Evolutionary conservation across 1,139 yeast genomes (phyloP).

Genomic region (Kurtzmaniella quercitrusa): DNA sequence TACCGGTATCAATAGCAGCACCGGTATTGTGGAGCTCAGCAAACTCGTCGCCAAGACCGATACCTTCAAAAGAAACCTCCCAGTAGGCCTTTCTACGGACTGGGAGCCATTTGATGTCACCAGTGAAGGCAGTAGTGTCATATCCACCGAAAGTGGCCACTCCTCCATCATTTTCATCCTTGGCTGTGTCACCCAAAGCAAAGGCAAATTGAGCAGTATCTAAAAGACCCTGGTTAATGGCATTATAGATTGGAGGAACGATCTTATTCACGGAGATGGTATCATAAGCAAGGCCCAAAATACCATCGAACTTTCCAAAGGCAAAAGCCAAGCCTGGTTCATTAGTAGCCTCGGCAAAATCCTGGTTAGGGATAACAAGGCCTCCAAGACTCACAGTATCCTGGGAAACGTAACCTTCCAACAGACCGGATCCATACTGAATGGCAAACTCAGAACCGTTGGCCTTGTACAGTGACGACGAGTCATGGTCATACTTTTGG

Average conservation of each 20-base stretch:
- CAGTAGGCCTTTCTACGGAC: conserved; percentile 99
- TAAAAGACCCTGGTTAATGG: conserved; percentile 72
- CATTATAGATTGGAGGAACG: conserved; percentile 92
- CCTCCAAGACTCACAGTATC: conserved; percentile 81
- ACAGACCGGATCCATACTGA: conserved; percentile 87
- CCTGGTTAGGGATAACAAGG: conserved; percentile 78
- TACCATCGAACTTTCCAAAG: conserved; percentile 97
- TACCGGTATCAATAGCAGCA: conserved; percentile 98
- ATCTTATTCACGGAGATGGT: conserved; percentile 82
- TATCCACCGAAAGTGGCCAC: conserved; percentile 93
- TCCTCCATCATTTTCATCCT: conserved; percentile 71
- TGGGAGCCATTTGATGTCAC: conserved; percentile 90
- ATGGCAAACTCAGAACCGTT: conserved; percentile 84
- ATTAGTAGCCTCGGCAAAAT: conserved; percentile 92
- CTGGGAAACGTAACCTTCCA: conserved; percentile 87
- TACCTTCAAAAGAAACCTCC: conserved; percentile 92
- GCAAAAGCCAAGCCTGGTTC: conserved; percentile 99
- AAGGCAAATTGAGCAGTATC: conserved; percentile 86
- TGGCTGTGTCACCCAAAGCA: conserved; percentile 76
- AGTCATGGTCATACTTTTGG: conserved; percentile 77
- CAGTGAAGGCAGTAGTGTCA: conserved; percentile 68
- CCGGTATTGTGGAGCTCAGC: conserved; percentile 82
- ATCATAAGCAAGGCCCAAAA: conserved; percentile 89
- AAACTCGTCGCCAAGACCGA: conserved; percentile 86
- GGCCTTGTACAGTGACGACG: conserved; percentile 74